Evolutionary conservation across 352 stramenopile species (phyloP).

Genomic region (Phytophthora aleatoria): DNA sequence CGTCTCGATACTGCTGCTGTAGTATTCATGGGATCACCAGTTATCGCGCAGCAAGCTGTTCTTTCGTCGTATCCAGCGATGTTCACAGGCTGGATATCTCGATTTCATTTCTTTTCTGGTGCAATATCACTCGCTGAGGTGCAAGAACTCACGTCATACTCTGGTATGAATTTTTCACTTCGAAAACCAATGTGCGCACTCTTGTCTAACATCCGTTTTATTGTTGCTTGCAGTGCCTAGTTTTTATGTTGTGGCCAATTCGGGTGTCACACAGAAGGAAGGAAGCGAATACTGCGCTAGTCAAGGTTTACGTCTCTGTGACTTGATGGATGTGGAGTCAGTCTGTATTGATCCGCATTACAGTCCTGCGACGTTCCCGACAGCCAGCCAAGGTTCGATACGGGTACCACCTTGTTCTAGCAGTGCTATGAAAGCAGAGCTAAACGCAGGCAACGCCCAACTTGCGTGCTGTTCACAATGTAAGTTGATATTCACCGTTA

Average conservation of each 20-base stretch:
- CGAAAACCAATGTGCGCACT: not conserved
- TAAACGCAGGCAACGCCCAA: constrained; percentile 31
- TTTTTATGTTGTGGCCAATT: constrained; percentile 14
- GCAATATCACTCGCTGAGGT: constrained; percentile 44
- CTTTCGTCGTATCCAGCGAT: constrained; percentile 24
- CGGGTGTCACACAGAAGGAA: constrained; percentile 1
- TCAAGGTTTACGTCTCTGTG: constrained; percentile 42
- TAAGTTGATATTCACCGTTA: constrained; percentile 28
- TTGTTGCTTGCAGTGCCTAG: constrained; percentile 17
- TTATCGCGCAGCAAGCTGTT: constrained; percentile 22
- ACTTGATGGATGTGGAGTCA: constrained; percentile 43
- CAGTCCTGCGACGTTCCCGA: constrained; percentile 19
- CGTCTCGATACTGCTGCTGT: constrained; percentile 4
- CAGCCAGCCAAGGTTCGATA: constrained; percentile 20
- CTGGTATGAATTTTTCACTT: constrained; percentile 33
- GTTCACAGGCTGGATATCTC: constrained; percentile 53
- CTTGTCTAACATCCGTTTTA: not conserved
- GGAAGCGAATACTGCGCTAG: constrained; percentile 31
- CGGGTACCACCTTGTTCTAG: constrained; percentile 9
- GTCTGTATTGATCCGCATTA: constrained; percentile 31
- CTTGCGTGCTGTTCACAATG: constrained; percentile 51
- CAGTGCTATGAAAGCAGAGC: constrained; percentile 14
- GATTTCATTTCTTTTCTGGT: constrained; percentile 50
- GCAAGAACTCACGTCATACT: constrained; percentile 40
- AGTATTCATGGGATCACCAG: not conserved